Evolutionary conservation across 495 filamentous ascomycete species (phyloP).

Genomic region (Terfezia boudieri): DNA sequence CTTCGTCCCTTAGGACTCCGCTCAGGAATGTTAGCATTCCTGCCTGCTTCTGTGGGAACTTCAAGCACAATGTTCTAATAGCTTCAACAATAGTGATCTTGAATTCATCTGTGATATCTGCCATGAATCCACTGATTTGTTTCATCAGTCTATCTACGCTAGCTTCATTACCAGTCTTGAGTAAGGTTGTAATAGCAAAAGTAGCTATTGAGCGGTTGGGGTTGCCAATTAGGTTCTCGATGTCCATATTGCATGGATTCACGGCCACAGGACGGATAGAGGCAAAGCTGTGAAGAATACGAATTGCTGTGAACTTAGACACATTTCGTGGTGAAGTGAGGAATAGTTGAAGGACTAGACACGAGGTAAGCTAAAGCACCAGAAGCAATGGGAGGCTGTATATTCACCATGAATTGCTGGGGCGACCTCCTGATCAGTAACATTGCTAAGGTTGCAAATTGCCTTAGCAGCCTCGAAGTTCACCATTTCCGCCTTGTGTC

Average conservation of each 20-base stretch:
- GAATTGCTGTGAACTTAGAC: slow-evolving; percentile 92
- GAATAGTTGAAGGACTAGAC: slow-evolving; percentile 65
- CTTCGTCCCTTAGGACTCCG: slow-evolving; percentile 83
- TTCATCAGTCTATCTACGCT: slow-evolving; percentile 97
- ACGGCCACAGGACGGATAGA: slow-evolving; percentile 86
- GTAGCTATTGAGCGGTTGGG: slow-evolving; percentile 94
- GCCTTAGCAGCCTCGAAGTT: slow-evolving; percentile 98
- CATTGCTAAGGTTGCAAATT: slow-evolving; percentile 81
- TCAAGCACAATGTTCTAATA: slow-evolving; percentile 84
- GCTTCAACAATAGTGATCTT: slow-evolving; percentile 99
- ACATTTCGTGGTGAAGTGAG: slow-evolving; percentile 89
- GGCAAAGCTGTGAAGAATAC: slow-evolving; percentile 89
- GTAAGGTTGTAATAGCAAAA: slow-evolving; percentile 88
- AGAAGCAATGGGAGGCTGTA: not conserved
- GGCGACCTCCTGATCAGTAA: slow-evolving; percentile 72
- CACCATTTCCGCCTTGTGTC: slow-evolving; percentile 99
- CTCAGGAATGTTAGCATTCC: slow-evolving; percentile 95
- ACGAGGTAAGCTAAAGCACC: not conserved
- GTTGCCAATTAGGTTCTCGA: slow-evolving; percentile 88
- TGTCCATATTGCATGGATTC: slow-evolving; percentile 84
- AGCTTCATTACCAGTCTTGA: slow-evolving; percentile 94
- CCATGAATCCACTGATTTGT: slow-evolving; percentile 93
- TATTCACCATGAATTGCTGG: slow-evolving; percentile 56
- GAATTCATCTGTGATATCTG: slow-evolving; percentile 95
- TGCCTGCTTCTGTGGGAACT: slow-evolving; percentile 94